Base-by-base conservation (phyloP, 805 yeast species). In the Starmera amethionina region DNA sequence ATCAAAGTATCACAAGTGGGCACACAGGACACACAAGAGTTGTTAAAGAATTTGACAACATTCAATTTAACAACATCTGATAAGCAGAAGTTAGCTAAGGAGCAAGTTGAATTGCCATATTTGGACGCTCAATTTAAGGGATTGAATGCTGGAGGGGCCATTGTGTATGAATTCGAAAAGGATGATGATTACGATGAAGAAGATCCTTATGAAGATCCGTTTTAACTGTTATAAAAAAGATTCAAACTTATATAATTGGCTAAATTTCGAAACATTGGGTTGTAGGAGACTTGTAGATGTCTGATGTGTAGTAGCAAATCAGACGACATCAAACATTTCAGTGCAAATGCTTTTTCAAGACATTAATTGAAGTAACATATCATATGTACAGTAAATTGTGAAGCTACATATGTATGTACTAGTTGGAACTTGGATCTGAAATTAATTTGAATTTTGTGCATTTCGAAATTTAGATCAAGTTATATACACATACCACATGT, bases 101-200 rank as follows among this genome's bases (percentile, higher is more conserved):
- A 86, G 22, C 79, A 82, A 45, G 96, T 93, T 4, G 94, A 83
- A 37, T 66, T 90, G 43, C 98, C 98, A n/a, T 90, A 69, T 58
- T 64, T 90, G 66, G 84, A 82, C 47, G 97, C 97, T 0, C 97
- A 90, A 54, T 64, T 67, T 14, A 6, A 22, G 5, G 27, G 27
- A 22, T 84, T 82, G 16, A 73, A 77, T 30, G 64, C 75, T 38
- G 96, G 95, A 40, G 96, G 97, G 15, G 97, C 98, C 1, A 89
- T 93, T 49, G 95, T 90, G 4, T 90, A 90, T 55, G 93, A 93
- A 55, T 93, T 79, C 56, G 97, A 93, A 53, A 86, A 89, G 55
- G 97, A 90, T 59, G 98, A 90, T 58, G 98, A 90, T 59, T 90
- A 89, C 55, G 98, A 90, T 55, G 98, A 90, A 58, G 97, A 93